Conservation (phyloP, 2,329 filamentous ascomycete genomes). For the Aspergillus ochraceus region DNA sequence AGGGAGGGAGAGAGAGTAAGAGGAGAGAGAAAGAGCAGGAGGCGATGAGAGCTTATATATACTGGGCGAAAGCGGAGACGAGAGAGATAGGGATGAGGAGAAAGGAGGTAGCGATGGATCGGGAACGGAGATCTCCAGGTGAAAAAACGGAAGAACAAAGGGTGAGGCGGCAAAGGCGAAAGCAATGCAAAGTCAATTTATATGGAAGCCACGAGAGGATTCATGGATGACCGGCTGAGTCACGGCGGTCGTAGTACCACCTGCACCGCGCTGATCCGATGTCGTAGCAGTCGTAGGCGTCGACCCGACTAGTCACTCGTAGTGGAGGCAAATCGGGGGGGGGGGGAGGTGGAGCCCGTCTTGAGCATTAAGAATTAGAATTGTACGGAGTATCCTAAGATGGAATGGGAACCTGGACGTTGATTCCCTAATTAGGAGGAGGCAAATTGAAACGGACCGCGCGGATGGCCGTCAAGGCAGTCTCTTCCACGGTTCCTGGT, state of each 20-base stretch:
- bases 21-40: neutral
- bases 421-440: no score
- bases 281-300: constrained; percentile 6
- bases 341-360: constrained; percentile 9
- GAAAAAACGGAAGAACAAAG: constrained; percentile 9
- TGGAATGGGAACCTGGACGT: no score
- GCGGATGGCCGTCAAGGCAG: no score
- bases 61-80: constrained; percentile 1
- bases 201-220: constrained; percentile 13
- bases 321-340: constrained; percentile 11
- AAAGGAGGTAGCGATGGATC: neutral
- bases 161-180: constrained; percentile 14
- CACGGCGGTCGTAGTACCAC: constrained; percentile 7
- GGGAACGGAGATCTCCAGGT: constrained; percentile 9
- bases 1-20: neutral
- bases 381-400: no score
- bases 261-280: constrained; percentile 11
- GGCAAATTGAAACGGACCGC: no score
- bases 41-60: constrained; percentile 5
- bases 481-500: no score
- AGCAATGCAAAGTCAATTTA: constrained; percentile 25
- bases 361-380: no score
- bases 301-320: neutral
- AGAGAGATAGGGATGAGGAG: neutral
- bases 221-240: constrained; percentile 18